These are phyloP conservation scores for Metschnikowia colocasiae DNA, from an alignment of 805 yeast genomes.

Conservation along the genomic window DNA sequence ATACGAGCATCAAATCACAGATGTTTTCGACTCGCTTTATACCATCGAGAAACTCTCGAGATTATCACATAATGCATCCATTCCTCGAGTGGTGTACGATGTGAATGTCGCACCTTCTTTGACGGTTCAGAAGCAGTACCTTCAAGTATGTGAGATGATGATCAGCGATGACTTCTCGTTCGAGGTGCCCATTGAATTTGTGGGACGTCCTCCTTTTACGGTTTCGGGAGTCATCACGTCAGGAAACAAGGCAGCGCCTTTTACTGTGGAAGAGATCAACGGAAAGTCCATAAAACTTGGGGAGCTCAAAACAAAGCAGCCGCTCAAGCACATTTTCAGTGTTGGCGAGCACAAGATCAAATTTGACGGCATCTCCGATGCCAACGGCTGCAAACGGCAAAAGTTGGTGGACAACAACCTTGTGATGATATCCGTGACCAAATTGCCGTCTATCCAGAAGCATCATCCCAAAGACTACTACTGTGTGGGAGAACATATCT, in stretches of 20 bases:
- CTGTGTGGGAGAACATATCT: slow-evolving; percentile 91
- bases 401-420: slow-evolving; percentile 34
- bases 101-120: slow-evolving; percentile 65
- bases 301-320: slow-evolving; percentile 19
- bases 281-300: slow-evolving; percentile 15
- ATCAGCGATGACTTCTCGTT: slow-evolving; percentile 29
- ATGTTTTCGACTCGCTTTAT: slow-evolving; percentile 65
- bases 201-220: slow-evolving; percentile 61
- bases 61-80: slow-evolving; percentile 2
- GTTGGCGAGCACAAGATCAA: slow-evolving; percentile 70
- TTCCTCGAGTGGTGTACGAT: slow-evolving; percentile 27
- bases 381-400: slow-evolving; percentile 61
- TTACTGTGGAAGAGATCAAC: slow-evolving; percentile 45
- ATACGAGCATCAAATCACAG: slow-evolving; percentile 57
- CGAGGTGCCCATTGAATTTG: slow-evolving; percentile 48
- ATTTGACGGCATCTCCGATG: slow-evolving; percentile 58
- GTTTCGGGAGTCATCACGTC: slow-evolving; percentile 57
- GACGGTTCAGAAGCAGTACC: slow-evolving; percentile 43
- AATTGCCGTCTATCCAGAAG: slow-evolving; percentile 64
- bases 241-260: slow-evolving; percentile 48
- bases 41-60: slow-evolving; percentile 29
- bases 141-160: slow-evolving; percentile 44
- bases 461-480: slow-evolving; percentile 37
- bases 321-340: slow-evolving; percentile 41
- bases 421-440: slow-evolving; percentile 61